These are phyloP conservation scores for Selaginella moellendorffii DNA, from an alignment of 75 land plant genomes.

Conservation along the genomic window DNA sequence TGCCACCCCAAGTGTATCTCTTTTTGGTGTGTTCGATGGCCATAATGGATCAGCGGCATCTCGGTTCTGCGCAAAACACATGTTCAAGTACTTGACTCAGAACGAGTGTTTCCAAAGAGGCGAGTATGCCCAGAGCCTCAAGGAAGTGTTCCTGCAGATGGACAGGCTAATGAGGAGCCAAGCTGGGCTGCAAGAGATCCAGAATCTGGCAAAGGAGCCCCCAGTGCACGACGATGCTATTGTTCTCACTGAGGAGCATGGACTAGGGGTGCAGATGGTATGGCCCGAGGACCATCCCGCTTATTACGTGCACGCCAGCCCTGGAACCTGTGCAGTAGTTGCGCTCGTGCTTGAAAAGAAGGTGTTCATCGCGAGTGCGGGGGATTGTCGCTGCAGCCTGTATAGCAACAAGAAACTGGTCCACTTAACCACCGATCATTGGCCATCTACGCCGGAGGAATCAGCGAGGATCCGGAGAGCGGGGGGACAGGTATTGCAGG, in stretches of 20 bases:
- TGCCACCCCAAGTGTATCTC: not conserved
- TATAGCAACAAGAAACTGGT: not conserved
- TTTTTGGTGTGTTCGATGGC: not conserved
- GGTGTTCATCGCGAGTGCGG: not conserved
- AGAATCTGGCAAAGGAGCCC: not conserved
- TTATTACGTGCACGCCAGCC: not conserved
- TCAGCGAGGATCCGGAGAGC: not conserved
- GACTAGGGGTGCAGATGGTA: not conserved
- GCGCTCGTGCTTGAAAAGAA: not conserved
- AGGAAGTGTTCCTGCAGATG: not conserved
- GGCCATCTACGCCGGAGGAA: not conserved
- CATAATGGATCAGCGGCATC: not conserved
- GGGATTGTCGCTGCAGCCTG: not conserved
- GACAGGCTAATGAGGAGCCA: not conserved
- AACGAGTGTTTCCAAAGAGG: not conserved
- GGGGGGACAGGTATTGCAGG: not conserved
- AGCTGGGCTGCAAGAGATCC: not conserved
- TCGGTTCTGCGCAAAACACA: not conserved
- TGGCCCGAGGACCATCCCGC: constrained; percentile 1
- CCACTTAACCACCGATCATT: not conserved
- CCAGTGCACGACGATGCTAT: not conserved
- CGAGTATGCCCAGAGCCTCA: not conserved
- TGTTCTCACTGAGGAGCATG: not conserved
- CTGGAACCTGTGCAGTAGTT: not conserved
- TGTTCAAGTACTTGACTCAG: not conserved